Percentiles rank a stretch among this genome's conserved stretches.
Evolutionary conservation across 495 filamentous ascomycete species (phyloP).

Genomic region (Aspergillus avenaceus): DNA sequence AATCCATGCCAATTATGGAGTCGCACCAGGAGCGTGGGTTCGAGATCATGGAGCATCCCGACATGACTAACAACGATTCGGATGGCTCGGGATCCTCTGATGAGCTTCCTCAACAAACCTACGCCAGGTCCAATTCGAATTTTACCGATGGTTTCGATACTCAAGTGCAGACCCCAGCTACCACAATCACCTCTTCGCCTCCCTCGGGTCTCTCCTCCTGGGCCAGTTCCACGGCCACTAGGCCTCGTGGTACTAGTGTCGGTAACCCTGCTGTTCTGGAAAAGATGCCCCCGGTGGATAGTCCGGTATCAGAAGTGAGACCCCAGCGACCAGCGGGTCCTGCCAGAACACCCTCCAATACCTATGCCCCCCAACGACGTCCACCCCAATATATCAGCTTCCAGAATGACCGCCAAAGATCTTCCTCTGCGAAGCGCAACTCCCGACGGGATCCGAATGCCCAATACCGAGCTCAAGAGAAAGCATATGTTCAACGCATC

Average conservation of each 20-base stretch:
- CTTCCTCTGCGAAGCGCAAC: slow-evolving; percentile 48
- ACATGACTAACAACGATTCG: slow-evolving; percentile 54
- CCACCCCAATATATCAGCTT: slow-evolving; percentile 58
- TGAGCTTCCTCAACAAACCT: slow-evolving; percentile 44
- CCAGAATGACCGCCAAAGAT: slow-evolving; percentile 47
- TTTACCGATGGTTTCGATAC: slow-evolving; percentile 36
- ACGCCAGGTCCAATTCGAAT: slow-evolving; percentile 41
- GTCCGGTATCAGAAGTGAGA: slow-evolving; percentile 25
- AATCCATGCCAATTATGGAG: slow-evolving; percentile 17
- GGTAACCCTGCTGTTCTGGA: slow-evolving; percentile 30
- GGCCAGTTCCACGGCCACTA: slow-evolving; percentile 31
- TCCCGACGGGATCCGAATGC: slow-evolving; percentile 64
- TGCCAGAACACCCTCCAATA: slow-evolving; percentile 63
- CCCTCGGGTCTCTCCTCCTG: slow-evolving; percentile 38
- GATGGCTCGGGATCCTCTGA: slow-evolving; percentile 62
- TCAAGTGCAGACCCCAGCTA: slow-evolving; percentile 36
- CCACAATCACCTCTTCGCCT: slow-evolving; percentile 38
- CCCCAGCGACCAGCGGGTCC: slow-evolving; percentile 58
- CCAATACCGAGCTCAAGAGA: slow-evolving; percentile 78
- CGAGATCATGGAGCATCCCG: slow-evolving; percentile 52
- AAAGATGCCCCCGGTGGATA: slow-evolving; percentile 22
- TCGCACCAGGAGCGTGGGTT: slow-evolving; percentile 18
- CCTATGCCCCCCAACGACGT: slow-evolving; percentile 71
- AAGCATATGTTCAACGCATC: slow-evolving; percentile 73
- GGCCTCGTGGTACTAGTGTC: slow-evolving; percentile 41